These are phyloP conservation scores for Aspergillus caelatus DNA, from an alignment of 2,329 filamentous ascomycete genomes.

Conservation along the genomic window DNA sequence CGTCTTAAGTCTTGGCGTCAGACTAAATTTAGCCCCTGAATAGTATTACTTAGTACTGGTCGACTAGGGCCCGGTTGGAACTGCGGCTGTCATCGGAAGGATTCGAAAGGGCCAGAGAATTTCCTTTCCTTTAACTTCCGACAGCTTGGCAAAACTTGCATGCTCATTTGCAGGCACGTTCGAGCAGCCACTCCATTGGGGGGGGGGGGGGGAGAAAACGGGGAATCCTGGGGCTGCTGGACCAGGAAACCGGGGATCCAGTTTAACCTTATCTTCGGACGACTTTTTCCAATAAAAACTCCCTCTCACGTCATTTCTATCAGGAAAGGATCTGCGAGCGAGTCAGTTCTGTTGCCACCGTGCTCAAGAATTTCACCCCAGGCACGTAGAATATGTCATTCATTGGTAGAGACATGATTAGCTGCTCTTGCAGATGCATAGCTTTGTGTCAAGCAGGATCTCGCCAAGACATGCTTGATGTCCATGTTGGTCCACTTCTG, in stretches of 20 bases:
- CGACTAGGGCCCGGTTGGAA: background rate
- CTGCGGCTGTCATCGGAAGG: background rate
- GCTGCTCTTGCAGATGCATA: background rate
- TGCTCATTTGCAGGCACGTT: background rate
- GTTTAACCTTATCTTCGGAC: background rate
- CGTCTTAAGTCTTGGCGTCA: background rate
- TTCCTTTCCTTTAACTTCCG: background rate
- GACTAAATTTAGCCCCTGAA: background rate
- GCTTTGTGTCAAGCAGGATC: too few relatives aligned
- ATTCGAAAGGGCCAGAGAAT: background rate
- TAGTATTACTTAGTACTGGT: too few relatives aligned
- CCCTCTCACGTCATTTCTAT: background rate
- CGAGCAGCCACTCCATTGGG: background rate
- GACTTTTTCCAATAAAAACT: background rate
- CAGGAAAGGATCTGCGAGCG: background rate
- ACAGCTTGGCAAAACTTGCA: background rate
- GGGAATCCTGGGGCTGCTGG: background rate
- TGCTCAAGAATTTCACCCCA: background rate
- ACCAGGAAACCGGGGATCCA: background rate
- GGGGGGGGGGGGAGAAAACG: background rate
- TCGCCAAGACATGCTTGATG: too few relatives aligned
- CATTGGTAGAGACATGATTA: too few relatives aligned
- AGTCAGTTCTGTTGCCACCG: background rate
- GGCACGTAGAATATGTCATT: background rate
- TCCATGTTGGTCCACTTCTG: too few relatives aligned